Evolutionary conservation across 306 rosid species (phyloP).

Genomic region (Vigna angularis): DNA sequence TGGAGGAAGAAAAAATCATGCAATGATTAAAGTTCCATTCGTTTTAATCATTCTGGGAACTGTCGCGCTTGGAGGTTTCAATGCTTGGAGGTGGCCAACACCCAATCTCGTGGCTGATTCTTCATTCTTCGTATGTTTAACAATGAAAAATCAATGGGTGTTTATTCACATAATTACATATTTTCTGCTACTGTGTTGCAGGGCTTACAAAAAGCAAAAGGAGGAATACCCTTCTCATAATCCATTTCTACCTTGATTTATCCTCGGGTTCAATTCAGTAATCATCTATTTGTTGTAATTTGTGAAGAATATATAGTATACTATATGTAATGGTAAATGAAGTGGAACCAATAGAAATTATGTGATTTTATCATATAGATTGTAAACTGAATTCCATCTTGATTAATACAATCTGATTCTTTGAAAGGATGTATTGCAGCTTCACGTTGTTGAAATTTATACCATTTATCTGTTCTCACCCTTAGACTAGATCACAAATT

Average conservation of each 20-base stretch:
- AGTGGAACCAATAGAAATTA: conserved; percentile 26
- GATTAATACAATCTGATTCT: not conserved
- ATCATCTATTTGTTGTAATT: conserved; percentile 26
- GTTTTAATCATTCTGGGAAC: conserved; percentile 70
- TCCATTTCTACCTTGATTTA: conserved; percentile 80
- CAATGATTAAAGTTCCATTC: conserved; percentile 69
- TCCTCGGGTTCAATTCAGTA: not conserved
- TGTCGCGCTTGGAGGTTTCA: conserved; percentile 68
- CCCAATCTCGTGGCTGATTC: not conserved
- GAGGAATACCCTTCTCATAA: conserved; percentile 78
- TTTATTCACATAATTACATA: conserved; percentile 3
- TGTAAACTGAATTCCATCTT: conserved; percentile 23
- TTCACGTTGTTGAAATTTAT: not conserved
- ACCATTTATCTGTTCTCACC: too few relatives aligned
- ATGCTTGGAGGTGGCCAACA: conserved; percentile 64
- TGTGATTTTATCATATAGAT: conserved; percentile 19
- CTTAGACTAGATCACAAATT: not conserved
- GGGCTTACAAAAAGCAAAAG: conserved; percentile 79
- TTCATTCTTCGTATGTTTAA: not conserved
- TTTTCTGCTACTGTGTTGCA: conserved; percentile 44
- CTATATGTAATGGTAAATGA: conserved; percentile 18
- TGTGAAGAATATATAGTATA: conserved; percentile 8
- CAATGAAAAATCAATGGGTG: not conserved
- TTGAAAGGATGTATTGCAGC: conserved; percentile 1
- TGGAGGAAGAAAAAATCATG: conserved; percentile 60